Evolutionary conservation across 176 grass and related monocot genomes (phyloP), one percentile per base, ranked within the genome.

Genomic region (Cenchrus purpureus): DNA sequence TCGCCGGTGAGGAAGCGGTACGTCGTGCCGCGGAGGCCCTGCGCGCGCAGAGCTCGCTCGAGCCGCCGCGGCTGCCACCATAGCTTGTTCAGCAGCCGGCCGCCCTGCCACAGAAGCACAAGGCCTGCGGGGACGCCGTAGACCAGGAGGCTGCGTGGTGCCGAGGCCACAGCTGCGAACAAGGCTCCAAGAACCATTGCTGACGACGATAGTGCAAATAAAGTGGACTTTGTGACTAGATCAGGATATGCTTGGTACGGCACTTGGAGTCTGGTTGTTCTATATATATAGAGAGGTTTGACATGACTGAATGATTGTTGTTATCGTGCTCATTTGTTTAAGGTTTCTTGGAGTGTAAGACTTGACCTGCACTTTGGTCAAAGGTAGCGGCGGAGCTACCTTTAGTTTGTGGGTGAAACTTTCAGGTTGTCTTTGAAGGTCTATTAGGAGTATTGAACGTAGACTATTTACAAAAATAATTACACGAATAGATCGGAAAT

Each of bases 1-100:
- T 94, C 92, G 76, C 92, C 92, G n/a, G 48, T 17, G 10, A 88
- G 61, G 43, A 90, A 88, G 16, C 68, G 89, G 67, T 94, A 94
- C 0, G 80, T 11, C 5, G 82, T 88, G 74, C 92, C 92, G 45
- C 77, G 42, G 45, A 94, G 14, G 11, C 92, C 92, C 75, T 87
- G 89, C 14, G 58, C 74, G 34, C 83, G 86, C 70, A 94, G 89
- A 29, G 14, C 34, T 12, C 61, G 63, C 64, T 91, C 92, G 15
- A 89, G 86, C 56, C 86, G 74, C 72, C 89, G 72, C 8, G 92
- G 92, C 20, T 43, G 66, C 75, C 83, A 87, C 92, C 89, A 89
- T 17, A 79, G 64, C 80, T 66, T 71, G 25, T 84, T 77, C 59
- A 94, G 55, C 59, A 91, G 55, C 76, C 75, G 61, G 10, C 71